phyloP scores from a whole-genome alignment of 2,329 filamentous ascomycete genomes.

The Claviceps fusiformis region DNA sequence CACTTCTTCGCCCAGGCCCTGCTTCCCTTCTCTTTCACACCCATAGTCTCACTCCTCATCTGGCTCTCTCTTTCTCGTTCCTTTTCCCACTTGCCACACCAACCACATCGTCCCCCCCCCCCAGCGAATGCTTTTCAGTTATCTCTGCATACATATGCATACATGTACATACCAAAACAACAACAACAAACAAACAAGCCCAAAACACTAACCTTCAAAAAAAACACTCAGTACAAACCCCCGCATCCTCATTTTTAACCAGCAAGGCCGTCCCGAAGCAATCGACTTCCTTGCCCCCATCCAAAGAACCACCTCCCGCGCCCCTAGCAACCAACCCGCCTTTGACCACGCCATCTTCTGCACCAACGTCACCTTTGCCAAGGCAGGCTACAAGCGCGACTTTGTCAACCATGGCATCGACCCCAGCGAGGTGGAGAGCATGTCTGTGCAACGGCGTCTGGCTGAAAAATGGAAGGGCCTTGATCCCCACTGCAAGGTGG shows the following conservation, averaged over 20 bases:
- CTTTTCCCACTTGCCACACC: too few species aligned
- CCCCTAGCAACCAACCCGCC: slow-evolving; percentile 13
- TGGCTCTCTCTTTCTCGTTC: too few species aligned
- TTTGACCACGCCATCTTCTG: slow-evolving; percentile 75
- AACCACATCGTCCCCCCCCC: too few species aligned
- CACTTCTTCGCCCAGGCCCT: neutral
- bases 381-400: slow-evolving; percentile 39
- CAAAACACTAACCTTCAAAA: neutral
- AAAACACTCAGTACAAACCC: slow-evolving; percentile 19
- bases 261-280: slow-evolving; percentile 47
- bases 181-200: neutral
- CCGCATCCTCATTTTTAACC: slow-evolving; percentile 72
- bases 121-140: neutral
- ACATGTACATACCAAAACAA: too few species aligned
- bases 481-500: slow-evolving; percentile 31
- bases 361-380: slow-evolving; percentile 52
- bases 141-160: neutral
- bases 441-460: slow-evolving; percentile 39
- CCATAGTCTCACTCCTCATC: too few species aligned
- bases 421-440: slow-evolving; percentile 34
- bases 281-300: slow-evolving; percentile 39
- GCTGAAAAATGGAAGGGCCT: slow-evolving; percentile 36
- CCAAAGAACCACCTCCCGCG: slow-evolving; percentile 20
- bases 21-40: neutral
- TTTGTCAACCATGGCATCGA: slow-evolving; percentile 43